phyloP scores from a whole-genome alignment of 805 yeast genomes.

The Metschnikowia lunata region DNA sequence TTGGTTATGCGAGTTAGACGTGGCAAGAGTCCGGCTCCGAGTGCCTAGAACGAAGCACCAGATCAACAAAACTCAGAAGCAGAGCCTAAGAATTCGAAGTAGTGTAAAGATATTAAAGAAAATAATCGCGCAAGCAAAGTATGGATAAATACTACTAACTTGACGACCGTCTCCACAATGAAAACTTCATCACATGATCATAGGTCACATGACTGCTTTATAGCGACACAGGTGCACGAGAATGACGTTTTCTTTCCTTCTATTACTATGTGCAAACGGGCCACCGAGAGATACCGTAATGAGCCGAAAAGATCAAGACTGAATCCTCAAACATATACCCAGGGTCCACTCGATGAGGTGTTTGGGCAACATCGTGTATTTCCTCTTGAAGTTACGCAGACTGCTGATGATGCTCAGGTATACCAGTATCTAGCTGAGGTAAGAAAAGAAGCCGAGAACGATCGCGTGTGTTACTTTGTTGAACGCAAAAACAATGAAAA shows the following conservation, averaged over 20 bases:
- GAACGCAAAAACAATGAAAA: background rate
- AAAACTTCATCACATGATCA: background rate
- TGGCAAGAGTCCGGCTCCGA: too few species aligned
- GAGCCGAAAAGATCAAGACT: conserved; percentile 6
- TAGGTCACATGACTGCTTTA: background rate
- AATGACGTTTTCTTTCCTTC: background rate
- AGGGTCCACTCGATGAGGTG: conserved; percentile 22
- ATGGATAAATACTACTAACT: too few species aligned
- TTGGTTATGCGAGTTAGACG: too few species aligned
- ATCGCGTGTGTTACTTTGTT: conserved; percentile 13
- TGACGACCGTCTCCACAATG: background rate
- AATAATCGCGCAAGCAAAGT: too few species aligned
- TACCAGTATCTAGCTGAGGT: conserved; percentile 25
- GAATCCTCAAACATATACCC: conserved; percentile 10
- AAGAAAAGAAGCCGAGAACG: conserved; percentile 29
- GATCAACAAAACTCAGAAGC: too few species aligned
- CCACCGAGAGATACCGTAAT: conserved; percentile 5
- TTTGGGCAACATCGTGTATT: conserved; percentile 33
- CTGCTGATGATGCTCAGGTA: conserved; percentile 15
- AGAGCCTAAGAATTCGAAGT: too few species aligned
- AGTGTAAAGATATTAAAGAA: too few species aligned
- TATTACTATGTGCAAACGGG: conserved; percentile 12
- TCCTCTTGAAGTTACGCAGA: conserved; percentile 13
- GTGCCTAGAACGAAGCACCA: too few species aligned
- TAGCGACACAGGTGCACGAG: background rate